Conservation (phyloP, 495 filamentous ascomycete genomes). For the Penicillium malachiteum region DNA sequence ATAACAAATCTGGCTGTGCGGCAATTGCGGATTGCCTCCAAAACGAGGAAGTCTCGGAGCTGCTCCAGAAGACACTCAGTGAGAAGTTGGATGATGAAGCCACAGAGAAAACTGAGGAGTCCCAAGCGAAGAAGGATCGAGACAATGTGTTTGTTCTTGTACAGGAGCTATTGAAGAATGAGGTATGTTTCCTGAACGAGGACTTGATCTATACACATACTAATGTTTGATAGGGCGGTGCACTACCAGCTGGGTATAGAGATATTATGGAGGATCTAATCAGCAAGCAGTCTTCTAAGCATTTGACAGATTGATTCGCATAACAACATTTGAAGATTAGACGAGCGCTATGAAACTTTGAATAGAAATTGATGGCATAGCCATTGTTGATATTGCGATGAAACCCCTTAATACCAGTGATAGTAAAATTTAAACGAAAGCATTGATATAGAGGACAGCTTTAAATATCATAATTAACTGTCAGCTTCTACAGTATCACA, state of each 20-base stretch:
- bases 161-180: slow-evolving; percentile 55
- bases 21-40: slow-evolving; percentile 51
- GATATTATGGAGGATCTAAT: slow-evolving; percentile 28
- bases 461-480: too few relatives aligned
- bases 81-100: slow-evolving; percentile 19
- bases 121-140: slow-evolving; percentile 49
- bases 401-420: too few relatives aligned
- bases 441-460: too few relatives aligned
- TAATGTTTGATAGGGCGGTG: slow-evolving; percentile 27
- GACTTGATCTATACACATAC: neutral
- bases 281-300: slow-evolving; percentile 21
- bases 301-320: slow-evolving; percentile 13
- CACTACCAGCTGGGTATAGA: slow-evolving; percentile 28
- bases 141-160: slow-evolving; percentile 65
- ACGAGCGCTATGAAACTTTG: neutral
- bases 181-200: slow-evolving; percentile 33
- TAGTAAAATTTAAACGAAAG: too few relatives aligned
- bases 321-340: neutral
- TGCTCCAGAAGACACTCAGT: slow-evolving; percentile 54
- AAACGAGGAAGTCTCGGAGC: slow-evolving; percentile 42
- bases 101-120: slow-evolving; percentile 20
- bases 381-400: too few relatives aligned
- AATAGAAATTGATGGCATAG: too few relatives aligned
- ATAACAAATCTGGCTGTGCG: slow-evolving; percentile 45
- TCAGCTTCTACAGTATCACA: too few relatives aligned